A percentile compares a stretch with the other conserved stretches of the same genome.
Conservation (phyloP, 108 stramenopile genomes). For the Schizochytrium sp. region DNA sequence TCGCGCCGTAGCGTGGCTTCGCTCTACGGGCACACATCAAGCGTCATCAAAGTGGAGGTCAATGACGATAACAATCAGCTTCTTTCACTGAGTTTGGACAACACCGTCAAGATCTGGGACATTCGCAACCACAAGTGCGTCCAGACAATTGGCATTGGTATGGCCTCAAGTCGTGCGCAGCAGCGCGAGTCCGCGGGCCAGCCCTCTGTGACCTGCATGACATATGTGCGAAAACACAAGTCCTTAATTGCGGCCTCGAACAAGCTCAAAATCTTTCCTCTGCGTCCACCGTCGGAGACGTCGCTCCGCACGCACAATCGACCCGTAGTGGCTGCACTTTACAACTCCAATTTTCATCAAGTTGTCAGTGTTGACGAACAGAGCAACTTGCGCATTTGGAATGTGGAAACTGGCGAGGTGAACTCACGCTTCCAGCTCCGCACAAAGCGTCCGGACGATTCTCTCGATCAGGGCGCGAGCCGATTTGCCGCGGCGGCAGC, state of each 20-base stretch:
- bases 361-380: slow-evolving; percentile 15
- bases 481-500: background rate
- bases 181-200: background rate
- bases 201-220: background rate
- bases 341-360: slow-evolving; percentile 39
- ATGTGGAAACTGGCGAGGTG: slow-evolving; percentile 31
- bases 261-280: slow-evolving; percentile 19
- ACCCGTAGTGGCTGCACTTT: slow-evolving; percentile 31
- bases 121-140: slow-evolving; percentile 9
- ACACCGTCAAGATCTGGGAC: slow-evolving; percentile 26
- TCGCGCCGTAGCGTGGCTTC: background rate
- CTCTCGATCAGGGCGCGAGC: background rate
- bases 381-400: slow-evolving; percentile 37
- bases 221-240: background rate
- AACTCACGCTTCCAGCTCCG: slow-evolving; percentile 28
- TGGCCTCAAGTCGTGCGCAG: background rate
- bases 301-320: slow-evolving; percentile 19
- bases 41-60: background rate
- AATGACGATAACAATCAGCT: slow-evolving; percentile 15
- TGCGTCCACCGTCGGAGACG: background rate
- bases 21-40: slow-evolving; percentile 3
- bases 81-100: slow-evolving; percentile 6
- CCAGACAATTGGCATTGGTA: background rate
- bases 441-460: background rate
- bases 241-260: slow-evolving; percentile 15